A percentile compares a stretch with the other conserved stretches of the same genome.
phyloP scores from a whole-genome alignment of 768 basidiomycete species.

The Suillus sp. region DNA sequence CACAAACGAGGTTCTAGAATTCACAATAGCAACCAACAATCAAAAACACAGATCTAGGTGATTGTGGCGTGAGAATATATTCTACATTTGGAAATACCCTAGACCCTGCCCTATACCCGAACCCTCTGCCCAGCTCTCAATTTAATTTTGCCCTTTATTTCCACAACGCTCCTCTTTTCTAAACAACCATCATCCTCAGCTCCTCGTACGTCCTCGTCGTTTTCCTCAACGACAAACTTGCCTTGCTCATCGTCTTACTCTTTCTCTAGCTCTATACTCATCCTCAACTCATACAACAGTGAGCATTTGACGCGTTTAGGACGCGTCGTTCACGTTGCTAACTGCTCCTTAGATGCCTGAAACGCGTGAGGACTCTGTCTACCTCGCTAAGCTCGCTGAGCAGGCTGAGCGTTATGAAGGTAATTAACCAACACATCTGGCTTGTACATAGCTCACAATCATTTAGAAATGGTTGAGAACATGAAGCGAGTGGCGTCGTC shows the following conservation, averaged over 20 bases:
- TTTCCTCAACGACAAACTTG: constrained; percentile 34
- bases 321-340: constrained; percentile 38
- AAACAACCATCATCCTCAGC: constrained; percentile 51
- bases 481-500: constrained; percentile 99
- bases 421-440: constrained; percentile 31
- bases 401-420: constrained; percentile 99
- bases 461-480: constrained; percentile 94
- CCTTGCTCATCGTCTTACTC: constrained; percentile 37
- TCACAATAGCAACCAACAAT: constrained; percentile 17
- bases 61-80: constrained; percentile 28
- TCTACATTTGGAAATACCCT: constrained; percentile 32
- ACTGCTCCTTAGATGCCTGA: constrained; percentile 64
- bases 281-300: constrained; percentile 42
- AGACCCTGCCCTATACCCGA: constrained; percentile 47
- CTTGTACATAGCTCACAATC: constrained; percentile 16
- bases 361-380: constrained; percentile 92
- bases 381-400: constrained; percentile 99
- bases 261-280: constrained; percentile 23
- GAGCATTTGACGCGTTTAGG: constrained; percentile 39
- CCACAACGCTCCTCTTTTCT: constrained; percentile 43
- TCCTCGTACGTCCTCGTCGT: constrained; percentile 42
- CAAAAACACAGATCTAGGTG: constrained; percentile 10
- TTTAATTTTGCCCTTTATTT: constrained; percentile 61
- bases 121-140: constrained; percentile 76
- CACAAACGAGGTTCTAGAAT: constrained; percentile 9